phyloP scores from a whole-genome alignment of 345 rosid species.

The Ceriops tagal region DNA sequence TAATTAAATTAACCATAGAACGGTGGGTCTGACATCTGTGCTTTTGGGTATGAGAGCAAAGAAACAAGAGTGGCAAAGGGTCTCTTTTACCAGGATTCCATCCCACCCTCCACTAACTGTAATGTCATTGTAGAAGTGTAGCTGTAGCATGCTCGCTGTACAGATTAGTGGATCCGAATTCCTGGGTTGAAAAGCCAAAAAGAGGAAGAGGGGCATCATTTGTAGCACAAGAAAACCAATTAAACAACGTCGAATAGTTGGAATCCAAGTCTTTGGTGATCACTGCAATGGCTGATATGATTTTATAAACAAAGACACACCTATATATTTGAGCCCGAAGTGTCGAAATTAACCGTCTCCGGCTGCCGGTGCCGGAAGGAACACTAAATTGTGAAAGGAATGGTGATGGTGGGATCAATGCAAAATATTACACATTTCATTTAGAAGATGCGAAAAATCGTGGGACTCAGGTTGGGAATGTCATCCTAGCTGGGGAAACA shows the following conservation, averaged over 20 bases:
- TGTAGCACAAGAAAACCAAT: conserved; percentile 20
- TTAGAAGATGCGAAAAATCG: no score
- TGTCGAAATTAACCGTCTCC: no score
- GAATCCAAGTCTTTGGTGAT: not conserved
- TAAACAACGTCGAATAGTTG: not conserved
- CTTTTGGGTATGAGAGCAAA: conserved; percentile 3
- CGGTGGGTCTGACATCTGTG: conserved; percentile 19
- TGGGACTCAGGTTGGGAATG: no score
- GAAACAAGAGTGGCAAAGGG: not conserved
- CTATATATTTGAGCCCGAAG: no score
- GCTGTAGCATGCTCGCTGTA: conserved; percentile 33
- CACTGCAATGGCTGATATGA: no score
- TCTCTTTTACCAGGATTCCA: conserved; percentile 14
- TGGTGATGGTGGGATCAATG: no score
- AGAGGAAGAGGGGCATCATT: conserved; percentile 16
- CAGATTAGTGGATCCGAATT: conserved; percentile 28
- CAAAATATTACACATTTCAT: no score
- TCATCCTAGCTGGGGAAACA: no score
- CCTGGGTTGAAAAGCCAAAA: conserved; percentile 8
- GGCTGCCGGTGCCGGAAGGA: no score
- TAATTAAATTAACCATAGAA: conserved; percentile 28
- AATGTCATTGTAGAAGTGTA: conserved; percentile 10
- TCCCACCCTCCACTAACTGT: conserved; percentile 23
- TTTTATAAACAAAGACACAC: no score
- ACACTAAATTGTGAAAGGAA: no score